A percentile compares a stretch with the other conserved stretches of the same genome.
These are phyloP conservation scores for Leccinellum rugosiceps DNA, from an alignment of 768 basidiomycete genomes.

Conservation along the genomic window DNA sequence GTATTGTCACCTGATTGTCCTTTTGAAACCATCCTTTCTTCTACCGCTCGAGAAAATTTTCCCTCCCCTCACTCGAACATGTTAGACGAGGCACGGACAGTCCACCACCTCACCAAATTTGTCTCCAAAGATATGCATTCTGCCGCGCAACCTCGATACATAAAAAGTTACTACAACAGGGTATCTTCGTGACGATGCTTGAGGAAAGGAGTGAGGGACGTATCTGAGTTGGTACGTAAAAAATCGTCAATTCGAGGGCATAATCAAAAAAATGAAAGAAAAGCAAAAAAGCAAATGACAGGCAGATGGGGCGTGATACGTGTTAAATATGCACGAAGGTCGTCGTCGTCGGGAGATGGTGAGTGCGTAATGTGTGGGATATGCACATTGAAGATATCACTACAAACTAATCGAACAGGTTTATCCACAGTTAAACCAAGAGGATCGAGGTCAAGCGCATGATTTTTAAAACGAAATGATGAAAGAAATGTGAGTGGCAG, in stretches of 20 bases:
- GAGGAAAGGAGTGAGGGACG: conserved; percentile 3
- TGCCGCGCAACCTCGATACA: conserved; percentile 36
- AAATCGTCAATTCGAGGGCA: conserved; percentile 31
- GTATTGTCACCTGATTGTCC: background rate
- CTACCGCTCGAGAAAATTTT: background rate
- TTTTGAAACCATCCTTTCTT: background rate
- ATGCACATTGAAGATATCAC: conserved; percentile 32
- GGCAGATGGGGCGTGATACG: conserved; percentile 24
- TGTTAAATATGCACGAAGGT: conserved; percentile 4
- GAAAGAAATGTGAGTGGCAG: conserved; percentile 23
- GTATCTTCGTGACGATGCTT: conserved; percentile 34
- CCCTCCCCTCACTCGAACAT: too few species aligned
- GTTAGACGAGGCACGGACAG: too few species aligned
- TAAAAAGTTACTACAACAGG: conserved; percentile 33
- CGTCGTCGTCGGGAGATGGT: conserved; percentile 5
- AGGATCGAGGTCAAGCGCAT: conserved; percentile 9
- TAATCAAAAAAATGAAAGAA: conserved; percentile 18
- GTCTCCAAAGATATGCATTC: conserved; percentile 36
- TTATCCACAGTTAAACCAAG: conserved; percentile 36
- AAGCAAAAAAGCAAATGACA: background rate
- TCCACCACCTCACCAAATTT: too few species aligned
- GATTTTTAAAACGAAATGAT: conserved; percentile 11
- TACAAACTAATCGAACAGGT: conserved; percentile 34
- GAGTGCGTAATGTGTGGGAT: conserved; percentile 24
- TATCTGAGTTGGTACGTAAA: conserved; percentile 23